A percentile compares a stretch with the other conserved stretches of the same genome.
Evolutionary conservation across 2,329 filamentous ascomycete species (phyloP).

Genomic region (Claviceps sp.): DNA sequence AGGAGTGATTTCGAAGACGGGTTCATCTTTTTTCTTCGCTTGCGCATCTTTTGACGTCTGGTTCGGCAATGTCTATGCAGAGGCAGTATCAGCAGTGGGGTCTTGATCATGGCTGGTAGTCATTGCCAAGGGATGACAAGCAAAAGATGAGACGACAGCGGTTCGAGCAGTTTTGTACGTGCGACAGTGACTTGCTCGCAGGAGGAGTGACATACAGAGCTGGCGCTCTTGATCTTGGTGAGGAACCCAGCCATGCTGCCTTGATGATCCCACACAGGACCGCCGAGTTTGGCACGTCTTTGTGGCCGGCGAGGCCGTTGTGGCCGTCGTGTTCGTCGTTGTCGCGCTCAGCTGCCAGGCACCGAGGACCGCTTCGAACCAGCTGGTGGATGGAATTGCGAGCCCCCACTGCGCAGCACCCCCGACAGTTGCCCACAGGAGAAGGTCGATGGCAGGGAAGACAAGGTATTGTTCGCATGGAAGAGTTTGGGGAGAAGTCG

Average conservation of each 20-base stretch:
- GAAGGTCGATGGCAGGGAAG: constrained; percentile 14
- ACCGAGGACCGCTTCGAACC: neutral
- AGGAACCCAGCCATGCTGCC: constrained; percentile 41
- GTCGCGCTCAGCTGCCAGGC: neutral
- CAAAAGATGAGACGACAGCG: neutral
- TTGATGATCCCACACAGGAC: constrained; percentile 4
- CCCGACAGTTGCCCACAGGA: constrained; percentile 20
- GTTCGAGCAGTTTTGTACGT: neutral
- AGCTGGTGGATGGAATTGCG: constrained; percentile 13
- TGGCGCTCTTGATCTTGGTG: constrained; percentile 42
- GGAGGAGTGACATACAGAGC: constrained; percentile 32
- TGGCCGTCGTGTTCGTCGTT: neutral
- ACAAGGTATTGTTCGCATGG: constrained; percentile 3
- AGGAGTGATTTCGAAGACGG: constrained; percentile 45
- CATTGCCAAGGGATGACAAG: neutral
- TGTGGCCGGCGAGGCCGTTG: neutral
- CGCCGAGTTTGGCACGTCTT: neutral
- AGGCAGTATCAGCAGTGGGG: constrained; percentile 17
- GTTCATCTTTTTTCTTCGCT: constrained; percentile 43
- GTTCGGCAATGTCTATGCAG: constrained; percentile 28
- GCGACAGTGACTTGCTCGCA: neutral
- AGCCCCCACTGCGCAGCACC: constrained; percentile 22
- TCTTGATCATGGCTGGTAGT: constrained; percentile 7
- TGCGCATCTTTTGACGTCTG: constrained; percentile 31
- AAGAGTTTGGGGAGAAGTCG: neutral